Percentiles rank a stretch among this genome's conserved stretches.
Conservation (phyloP, 108 stramenopile genomes). For the Nannochloropsis salina region DNA sequence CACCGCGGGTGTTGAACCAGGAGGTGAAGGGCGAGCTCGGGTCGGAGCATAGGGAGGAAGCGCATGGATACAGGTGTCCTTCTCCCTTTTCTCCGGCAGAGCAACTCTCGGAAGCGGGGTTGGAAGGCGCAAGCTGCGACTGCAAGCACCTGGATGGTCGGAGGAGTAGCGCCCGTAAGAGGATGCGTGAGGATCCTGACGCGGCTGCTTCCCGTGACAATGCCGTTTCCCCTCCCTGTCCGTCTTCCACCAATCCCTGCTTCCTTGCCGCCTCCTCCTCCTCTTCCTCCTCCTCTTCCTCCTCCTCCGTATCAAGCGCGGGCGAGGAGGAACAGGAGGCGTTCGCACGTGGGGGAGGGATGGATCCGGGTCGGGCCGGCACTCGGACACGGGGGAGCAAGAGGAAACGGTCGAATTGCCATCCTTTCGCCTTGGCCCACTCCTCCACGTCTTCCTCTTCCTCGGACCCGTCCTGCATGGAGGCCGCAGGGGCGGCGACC, state of each 20-base stretch:
- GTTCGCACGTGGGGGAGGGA: too few relatives aligned
- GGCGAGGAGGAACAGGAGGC: neutral
- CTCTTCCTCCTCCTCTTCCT: neutral
- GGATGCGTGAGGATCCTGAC: neutral
- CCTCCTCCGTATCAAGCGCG: neutral
- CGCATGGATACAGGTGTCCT: neutral
- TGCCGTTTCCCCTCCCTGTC: too few relatives aligned
- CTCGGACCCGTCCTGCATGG: neutral
- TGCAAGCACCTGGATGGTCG: neutral
- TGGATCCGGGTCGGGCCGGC: neutral
- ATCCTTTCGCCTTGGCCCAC: neutral
- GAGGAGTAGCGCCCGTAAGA: neutral
- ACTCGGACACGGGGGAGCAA: neutral
- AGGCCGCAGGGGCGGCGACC: neutral
- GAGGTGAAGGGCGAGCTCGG: neutral
- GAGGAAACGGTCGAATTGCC: neutral
- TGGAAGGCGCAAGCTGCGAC: neutral
- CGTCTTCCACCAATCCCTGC: neutral
- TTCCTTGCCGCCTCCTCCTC: neutral
- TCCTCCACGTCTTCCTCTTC: slow-evolving; percentile 6
- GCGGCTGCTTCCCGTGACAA: too few relatives aligned
- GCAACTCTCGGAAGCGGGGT: neutral
- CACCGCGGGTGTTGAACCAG: neutral
- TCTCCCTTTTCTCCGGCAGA: neutral
- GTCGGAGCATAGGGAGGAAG: neutral